Conservation (phyloP, 2,329 filamentous ascomycete genomes). For the Diplodia sapinea region DNA sequence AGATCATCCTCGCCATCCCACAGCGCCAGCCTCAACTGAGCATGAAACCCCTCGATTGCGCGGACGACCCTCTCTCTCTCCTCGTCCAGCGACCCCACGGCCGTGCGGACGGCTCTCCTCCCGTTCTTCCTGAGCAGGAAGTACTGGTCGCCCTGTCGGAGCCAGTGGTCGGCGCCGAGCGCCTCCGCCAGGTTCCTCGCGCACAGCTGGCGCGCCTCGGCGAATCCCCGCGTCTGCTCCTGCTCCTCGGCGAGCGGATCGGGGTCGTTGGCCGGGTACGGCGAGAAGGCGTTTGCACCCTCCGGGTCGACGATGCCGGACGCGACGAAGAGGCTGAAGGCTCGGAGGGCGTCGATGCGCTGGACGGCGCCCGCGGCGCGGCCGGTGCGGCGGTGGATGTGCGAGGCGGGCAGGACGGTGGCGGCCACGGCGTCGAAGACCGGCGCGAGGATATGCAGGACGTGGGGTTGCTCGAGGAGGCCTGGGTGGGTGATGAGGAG, state of each 20-base stretch:
- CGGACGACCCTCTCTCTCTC: slow-evolving; percentile 38
- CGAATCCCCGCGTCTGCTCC: slow-evolving; percentile 22
- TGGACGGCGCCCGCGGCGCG: slow-evolving; percentile 33
- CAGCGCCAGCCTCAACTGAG: slow-evolving; percentile 30
- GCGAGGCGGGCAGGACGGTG: slow-evolving; percentile 53
- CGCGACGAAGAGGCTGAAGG: slow-evolving; percentile 46
- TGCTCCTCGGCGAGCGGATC: slow-evolving; percentile 30
- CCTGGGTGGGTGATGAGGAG: slow-evolving; percentile 43
- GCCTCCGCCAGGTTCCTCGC: slow-evolving; percentile 52
- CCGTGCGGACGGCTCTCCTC: not conserved
- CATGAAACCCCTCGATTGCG: slow-evolving; percentile 38
- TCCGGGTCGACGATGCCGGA: slow-evolving; percentile 38
- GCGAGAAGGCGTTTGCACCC: slow-evolving; percentile 29
- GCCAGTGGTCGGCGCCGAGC: slow-evolving; percentile 54
- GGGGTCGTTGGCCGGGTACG: slow-evolving; percentile 34
- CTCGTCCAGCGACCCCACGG: slow-evolving; percentile 39
- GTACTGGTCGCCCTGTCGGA: slow-evolving; percentile 42
- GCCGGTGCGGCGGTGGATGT: slow-evolving; percentile 50
- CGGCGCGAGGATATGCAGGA: slow-evolving; percentile 47
- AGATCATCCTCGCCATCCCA: slow-evolving; percentile 28
- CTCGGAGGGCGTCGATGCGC: slow-evolving; percentile 49
- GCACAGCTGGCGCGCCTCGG: slow-evolving; percentile 38
- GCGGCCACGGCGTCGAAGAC: slow-evolving; percentile 52
- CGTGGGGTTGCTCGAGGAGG: slow-evolving; percentile 47
- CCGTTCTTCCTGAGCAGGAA: slow-evolving; percentile 54